Evolutionary conservation across 1,139 yeast species (phyloP), one percentile per base, ranked within the genome.

Genomic region (Taphrina sp.): DNA sequence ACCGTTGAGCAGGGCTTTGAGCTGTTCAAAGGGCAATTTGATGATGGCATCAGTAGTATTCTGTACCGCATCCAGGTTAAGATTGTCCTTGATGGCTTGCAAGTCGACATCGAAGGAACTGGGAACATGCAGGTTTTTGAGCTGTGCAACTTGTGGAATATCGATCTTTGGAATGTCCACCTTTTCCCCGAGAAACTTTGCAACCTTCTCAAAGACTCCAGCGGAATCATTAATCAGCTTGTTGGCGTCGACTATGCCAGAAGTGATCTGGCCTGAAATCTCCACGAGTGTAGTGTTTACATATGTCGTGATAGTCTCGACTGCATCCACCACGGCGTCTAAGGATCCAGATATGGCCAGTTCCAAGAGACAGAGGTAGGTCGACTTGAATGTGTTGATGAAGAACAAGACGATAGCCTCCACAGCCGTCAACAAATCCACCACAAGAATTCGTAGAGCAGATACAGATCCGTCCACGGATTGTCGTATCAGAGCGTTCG

Each of bases 331-430:
- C 0, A 95, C 95, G 38, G 81, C 80, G 61, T 81, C 81, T 1
- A 84, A 83, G 0, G 87, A 76, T 1, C 92, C 87, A 62, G 80
- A 81, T 5, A 89, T 72, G 0, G 90, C 78, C 3, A 94, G 83
- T 0, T 85, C 80, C 5, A 88, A 68, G 22, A 92, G 72, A 69
- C 98, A 92, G 0, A 86, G 82, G 68, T 85, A 86, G 0, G 97
- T 90, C 0, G 96, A 97, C 5, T 89, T 70, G 52, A 85, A 77
- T 61, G 90, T 64, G 39, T 87, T 89, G 16, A 92, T 70, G 22
- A 81, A 73, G 65, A 92, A 89, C 8, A 80, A 65, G 0, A 86
- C 67, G 34, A 89, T 62, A 44, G 77, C 75, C 62, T 85, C 83
- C 12, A 83, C 71, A 0, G 82, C 82, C 0, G 79, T 74, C 0